phyloP scores from a whole-genome alignment of 2,329 filamentous ascomycete species.

The Colletotrichum gloeosporioides region DNA sequence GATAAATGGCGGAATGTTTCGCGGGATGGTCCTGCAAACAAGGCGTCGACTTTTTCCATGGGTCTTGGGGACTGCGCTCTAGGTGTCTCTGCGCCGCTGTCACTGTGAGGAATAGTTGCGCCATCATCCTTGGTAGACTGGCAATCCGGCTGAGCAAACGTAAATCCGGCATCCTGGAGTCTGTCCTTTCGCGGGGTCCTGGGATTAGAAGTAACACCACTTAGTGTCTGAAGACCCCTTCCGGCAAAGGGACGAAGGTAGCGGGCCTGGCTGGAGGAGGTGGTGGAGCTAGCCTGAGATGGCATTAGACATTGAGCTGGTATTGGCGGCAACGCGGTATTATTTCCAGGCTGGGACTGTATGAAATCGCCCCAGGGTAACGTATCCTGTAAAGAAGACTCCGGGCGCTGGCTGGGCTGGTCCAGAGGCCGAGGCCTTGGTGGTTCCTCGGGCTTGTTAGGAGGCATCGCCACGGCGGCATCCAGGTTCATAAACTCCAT shows the following conservation, averaged over 20 bases:
- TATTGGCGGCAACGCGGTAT: constrained; percentile 46
- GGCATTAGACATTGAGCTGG: constrained; percentile 56
- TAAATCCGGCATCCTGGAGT: constrained; percentile 22
- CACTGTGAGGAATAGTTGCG: constrained; percentile 24
- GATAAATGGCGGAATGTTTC: constrained; percentile 51
- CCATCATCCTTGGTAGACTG: constrained; percentile 26
- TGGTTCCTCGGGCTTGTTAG: constrained; percentile 32
- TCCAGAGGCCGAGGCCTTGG: constrained; percentile 21
- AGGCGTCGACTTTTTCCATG: constrained; percentile 6
- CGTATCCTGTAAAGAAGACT: constrained; percentile 61
- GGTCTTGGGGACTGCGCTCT: constrained; percentile 16
- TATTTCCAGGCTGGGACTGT: constrained; percentile 42
- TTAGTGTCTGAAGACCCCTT: constrained; percentile 60
- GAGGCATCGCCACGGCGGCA: constrained; percentile 39
- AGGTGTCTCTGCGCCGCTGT: constrained; percentile 29
- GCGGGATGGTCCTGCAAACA: constrained; percentile 29
- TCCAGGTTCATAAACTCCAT: constrained; percentile 48
- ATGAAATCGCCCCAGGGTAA: constrained; percentile 53
- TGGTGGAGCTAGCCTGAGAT: constrained; percentile 59
- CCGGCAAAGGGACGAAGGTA: constrained; percentile 63
- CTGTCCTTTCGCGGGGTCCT: constrained; percentile 36
- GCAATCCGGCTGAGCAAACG: constrained; percentile 20
- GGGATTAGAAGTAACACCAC: constrained; percentile 39
- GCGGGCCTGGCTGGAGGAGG: constrained; percentile 53
- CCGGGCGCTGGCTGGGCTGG: constrained; percentile 32